Evolutionary conservation across 1,139 yeast genomes (phyloP).

Genomic region (Scheffersomyces titani): DNA sequence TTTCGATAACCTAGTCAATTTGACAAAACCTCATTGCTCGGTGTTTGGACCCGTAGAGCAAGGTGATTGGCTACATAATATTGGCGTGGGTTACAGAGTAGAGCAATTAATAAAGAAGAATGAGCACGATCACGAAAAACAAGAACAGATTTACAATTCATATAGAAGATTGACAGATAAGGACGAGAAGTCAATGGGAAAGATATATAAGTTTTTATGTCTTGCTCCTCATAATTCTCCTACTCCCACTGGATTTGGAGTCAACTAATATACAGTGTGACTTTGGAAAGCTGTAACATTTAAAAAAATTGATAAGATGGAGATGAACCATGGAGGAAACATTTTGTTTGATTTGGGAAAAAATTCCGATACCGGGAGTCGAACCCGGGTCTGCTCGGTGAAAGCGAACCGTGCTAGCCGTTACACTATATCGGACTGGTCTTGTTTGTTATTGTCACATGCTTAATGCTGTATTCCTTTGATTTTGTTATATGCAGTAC

Average conservation of each 20-base stretch:
- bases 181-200: conserved; percentile 72
- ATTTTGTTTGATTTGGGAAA: conserved; percentile 3
- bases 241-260: conserved; percentile 40
- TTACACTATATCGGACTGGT: conserved; percentile 68
- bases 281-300: neutral
- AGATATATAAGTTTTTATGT: conserved; percentile 71
- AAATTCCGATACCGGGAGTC: conserved; percentile 77
- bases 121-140: conserved; percentile 30
- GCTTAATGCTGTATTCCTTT: neutral
- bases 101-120: conserved; percentile 47
- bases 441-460: neutral
- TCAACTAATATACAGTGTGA: neutral
- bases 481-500: too few relatives aligned
- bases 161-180: conserved; percentile 67
- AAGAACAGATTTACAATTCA: conserved; percentile 53
- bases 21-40: conserved; percentile 19
- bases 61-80: conserved; percentile 75
- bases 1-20: conserved; percentile 54
- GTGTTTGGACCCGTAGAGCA: conserved; percentile 69
- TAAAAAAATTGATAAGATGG: neutral
- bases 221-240: conserved; percentile 51
- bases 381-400: conserved; percentile 85
- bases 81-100: conserved; percentile 77
- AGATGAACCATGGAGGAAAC: too few relatives aligned
- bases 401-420: conserved; percentile 84